phyloP scores from a whole-genome alignment of 2,329 filamentous ascomycete species.

The Chaetomium strumarium region DNA sequence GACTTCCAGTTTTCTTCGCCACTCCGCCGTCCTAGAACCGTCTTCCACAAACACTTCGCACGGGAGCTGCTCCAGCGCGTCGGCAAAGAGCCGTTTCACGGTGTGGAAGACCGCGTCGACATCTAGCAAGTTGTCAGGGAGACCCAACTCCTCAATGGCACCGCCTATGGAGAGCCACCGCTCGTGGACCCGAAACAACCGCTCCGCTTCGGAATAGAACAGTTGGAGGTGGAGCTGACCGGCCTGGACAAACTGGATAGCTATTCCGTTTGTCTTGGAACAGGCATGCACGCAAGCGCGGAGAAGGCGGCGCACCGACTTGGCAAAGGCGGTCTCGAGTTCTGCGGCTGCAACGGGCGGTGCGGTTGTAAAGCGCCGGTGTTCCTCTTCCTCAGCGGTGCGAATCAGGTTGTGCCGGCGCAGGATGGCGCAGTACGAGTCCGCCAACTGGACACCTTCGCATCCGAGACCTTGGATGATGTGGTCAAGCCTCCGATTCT shows the following conservation, averaged over 20 bases:
- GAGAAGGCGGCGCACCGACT: slow-evolving; percentile 9
- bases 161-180: slow-evolving; percentile 10
- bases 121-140: slow-evolving; percentile 2
- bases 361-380: slow-evolving; percentile 1
- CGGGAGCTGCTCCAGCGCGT: slow-evolving; percentile 14
- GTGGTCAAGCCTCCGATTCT: slow-evolving; percentile 2
- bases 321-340: not conserved
- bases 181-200: slow-evolving; percentile 10
- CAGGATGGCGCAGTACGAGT: slow-evolving; percentile 23
- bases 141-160: slow-evolving; percentile 10
- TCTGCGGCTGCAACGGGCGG: not conserved
- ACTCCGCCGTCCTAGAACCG: no score
- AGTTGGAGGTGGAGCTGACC: slow-evolving; percentile 15
- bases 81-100: slow-evolving; percentile 14
- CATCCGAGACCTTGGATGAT: slow-evolving; percentile 20
- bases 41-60: no score
- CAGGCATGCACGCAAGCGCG: slow-evolving; percentile 14
- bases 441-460: slow-evolving; percentile 17
- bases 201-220: slow-evolving; percentile 1
- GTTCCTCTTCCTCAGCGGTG: slow-evolving; percentile 21
- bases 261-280: slow-evolving; percentile 4
- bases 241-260: slow-evolving; percentile 15
- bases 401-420: slow-evolving; percentile 10
- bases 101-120: slow-evolving; percentile 9
- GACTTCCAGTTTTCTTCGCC: no score